Evolutionary conservation across 2,329 filamentous ascomycete species (phyloP).

Genomic region (Fusarium musae): DNA sequence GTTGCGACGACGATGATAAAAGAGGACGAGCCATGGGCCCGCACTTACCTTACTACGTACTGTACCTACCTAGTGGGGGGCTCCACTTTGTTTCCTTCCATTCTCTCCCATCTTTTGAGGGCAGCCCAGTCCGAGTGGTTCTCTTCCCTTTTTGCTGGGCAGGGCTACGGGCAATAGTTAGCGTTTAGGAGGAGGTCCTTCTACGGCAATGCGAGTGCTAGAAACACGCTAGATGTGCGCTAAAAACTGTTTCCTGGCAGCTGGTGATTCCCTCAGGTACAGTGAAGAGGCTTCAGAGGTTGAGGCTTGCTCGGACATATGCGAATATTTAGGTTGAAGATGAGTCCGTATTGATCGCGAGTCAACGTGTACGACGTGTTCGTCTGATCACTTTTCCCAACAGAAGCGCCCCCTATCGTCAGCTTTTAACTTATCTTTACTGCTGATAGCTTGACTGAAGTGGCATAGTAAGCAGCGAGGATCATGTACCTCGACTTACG

Average conservation of each 20-base stretch:
- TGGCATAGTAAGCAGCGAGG: background rate
- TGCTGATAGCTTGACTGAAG: conserved; percentile 3
- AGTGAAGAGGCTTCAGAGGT: background rate
- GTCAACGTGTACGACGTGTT: background rate
- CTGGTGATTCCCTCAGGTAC: conserved; percentile 22
- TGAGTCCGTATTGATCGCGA: background rate
- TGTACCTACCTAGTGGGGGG: conserved; percentile 42
- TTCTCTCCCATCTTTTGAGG: conserved; percentile 2
- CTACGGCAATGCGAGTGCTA: conserved; percentile 27
- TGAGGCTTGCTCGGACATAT: background rate
- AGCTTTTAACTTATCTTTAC: background rate
- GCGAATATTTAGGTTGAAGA: conserved; percentile 6
- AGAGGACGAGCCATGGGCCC: conserved; percentile 38
- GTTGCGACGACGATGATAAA: conserved; percentile 46
- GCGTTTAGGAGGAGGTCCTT: conserved; percentile 6
- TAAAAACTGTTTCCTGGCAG: conserved; percentile 32
- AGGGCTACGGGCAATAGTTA: conserved; percentile 13
- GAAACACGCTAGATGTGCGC: conserved; percentile 34
- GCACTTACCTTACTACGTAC: background rate
- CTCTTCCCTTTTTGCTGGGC: conserved; percentile 9
- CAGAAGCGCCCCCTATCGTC: background rate
- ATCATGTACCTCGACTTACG: conserved; percentile 23
- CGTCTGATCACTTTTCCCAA: background rate
- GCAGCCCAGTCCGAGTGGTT: background rate
- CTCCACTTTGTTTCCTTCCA: conserved; percentile 19